These are phyloP conservation scores for Cladorrhinum samala DNA, from an alignment of 495 filamentous ascomycete species.

Conservation along the genomic window DNA sequence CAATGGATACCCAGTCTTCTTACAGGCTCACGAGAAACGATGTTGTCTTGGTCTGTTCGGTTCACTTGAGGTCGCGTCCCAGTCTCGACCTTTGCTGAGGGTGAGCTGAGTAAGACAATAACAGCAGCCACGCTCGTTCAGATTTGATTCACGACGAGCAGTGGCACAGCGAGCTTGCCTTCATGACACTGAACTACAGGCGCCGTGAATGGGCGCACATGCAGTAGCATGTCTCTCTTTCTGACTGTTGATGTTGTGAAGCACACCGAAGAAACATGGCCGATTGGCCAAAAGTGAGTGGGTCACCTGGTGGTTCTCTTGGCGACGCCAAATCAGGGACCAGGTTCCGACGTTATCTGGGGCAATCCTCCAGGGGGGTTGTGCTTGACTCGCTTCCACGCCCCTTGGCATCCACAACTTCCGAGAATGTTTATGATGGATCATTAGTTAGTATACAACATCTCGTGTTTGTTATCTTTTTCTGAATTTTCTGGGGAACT, in stretches of 20 bases:
- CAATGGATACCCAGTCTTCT: neutral
- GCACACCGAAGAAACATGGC: neutral
- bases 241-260: neutral
- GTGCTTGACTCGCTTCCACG: neutral
- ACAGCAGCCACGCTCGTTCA: no score
- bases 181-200: neutral
- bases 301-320: neutral
- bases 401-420: neutral
- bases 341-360: constrained; percentile 8
- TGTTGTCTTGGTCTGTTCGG: neutral
- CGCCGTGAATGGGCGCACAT: neutral
- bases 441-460: no score
- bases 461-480: no score
- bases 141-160: no score
- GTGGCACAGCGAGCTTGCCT: no score
- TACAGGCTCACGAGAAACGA: neutral
- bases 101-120: no score
- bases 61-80: no score
- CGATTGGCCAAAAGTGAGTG: neutral
- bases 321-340: constrained; percentile 8
- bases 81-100: no score
- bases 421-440: no score
- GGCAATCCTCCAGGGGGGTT: constrained; percentile 5
- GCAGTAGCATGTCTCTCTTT: neutral
- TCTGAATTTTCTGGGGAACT: no score